Conservation (phyloP, 129 eudicot species). For the Artemisia annua region DNA sequence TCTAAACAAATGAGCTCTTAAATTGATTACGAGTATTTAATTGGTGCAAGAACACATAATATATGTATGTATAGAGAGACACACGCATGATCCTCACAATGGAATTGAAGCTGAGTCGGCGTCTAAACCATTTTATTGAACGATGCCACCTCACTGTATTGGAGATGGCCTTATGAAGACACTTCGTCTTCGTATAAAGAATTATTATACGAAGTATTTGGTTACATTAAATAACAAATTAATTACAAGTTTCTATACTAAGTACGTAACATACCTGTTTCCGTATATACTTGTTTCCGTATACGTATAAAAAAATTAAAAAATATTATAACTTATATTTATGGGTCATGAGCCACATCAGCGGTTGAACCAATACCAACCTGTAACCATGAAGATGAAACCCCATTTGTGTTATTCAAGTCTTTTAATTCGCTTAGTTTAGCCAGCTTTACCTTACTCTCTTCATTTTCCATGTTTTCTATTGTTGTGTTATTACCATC, state of each 20-base stretch:
- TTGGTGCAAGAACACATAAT: no score
- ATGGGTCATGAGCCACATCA: constrained; percentile 23
- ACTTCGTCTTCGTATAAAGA: no score
- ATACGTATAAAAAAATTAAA: neutral
- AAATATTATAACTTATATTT: neutral
- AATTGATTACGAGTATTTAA: no score
- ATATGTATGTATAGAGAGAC: no score
- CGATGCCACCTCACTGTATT: no score
- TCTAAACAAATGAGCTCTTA: no score
- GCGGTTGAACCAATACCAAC: constrained; percentile 58
- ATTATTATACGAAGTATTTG: no score
- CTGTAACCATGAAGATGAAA: constrained; percentile 64
- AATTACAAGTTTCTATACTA: neutral
- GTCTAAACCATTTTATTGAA: no score
- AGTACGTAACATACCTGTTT: constrained; percentile 1
- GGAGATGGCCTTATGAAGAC: no score
- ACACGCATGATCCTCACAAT: no score
- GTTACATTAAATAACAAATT: neutral
- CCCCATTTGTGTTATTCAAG: constrained; percentile 42
- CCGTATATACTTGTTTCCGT: constrained; percentile 9
- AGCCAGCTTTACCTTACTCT: constrained; percentile 50
- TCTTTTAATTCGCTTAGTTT: constrained; percentile 58
- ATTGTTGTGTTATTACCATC: neutral
- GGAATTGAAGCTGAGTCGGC: no score
- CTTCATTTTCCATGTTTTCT: constrained; percentile 44